Percentiles rank a stretch among this genome's conserved stretches.
Conservation (phyloP, 441 rosid species). For the Melastoma candidum region DNA sequence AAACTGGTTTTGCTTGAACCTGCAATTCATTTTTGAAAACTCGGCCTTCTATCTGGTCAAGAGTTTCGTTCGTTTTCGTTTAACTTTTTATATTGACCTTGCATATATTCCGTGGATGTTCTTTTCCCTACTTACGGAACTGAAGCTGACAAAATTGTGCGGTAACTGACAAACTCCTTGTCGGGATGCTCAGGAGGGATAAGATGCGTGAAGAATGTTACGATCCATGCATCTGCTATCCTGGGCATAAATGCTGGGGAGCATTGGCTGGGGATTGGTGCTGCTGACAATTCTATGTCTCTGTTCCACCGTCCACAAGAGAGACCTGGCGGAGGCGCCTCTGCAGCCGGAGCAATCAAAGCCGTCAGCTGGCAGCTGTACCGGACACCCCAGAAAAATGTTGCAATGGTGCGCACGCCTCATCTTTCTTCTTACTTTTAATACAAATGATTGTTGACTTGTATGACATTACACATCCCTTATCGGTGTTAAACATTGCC, state of each 20-base stretch:
- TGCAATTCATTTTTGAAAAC: too few relatives aligned
- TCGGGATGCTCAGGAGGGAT: slow-evolving; percentile 45
- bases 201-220: slow-evolving; percentile 84
- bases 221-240: slow-evolving; percentile 64
- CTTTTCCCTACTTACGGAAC: too few relatives aligned
- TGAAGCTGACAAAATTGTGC: not conserved
- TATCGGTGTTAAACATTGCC: too few relatives aligned
- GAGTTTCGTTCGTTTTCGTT: too few relatives aligned
- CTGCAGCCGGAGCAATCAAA: slow-evolving; percentile 51
- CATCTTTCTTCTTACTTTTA: slow-evolving; percentile 1
- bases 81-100: too few relatives aligned
- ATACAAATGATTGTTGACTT: too few relatives aligned
- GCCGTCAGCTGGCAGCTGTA: slow-evolving; percentile 96
- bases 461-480: too few relatives aligned
- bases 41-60: too few relatives aligned
- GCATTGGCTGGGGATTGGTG: slow-evolving; percentile 90
- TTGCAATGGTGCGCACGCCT: slow-evolving; percentile 61
- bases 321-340: slow-evolving; percentile 38
- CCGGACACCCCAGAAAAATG: slow-evolving; percentile 79
- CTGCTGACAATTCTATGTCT: slow-evolving; percentile 98
- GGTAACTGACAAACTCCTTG: not conserved
- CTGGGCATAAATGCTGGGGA: slow-evolving; percentile 90
- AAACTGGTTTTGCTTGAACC: too few relatives aligned
- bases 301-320: slow-evolving; percentile 94
- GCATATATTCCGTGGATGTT: too few relatives aligned